These are phyloP conservation scores for Discostella stelligeroides DNA, from an alignment of 108 stramenopile genomes.

Conservation along the genomic window DNA sequence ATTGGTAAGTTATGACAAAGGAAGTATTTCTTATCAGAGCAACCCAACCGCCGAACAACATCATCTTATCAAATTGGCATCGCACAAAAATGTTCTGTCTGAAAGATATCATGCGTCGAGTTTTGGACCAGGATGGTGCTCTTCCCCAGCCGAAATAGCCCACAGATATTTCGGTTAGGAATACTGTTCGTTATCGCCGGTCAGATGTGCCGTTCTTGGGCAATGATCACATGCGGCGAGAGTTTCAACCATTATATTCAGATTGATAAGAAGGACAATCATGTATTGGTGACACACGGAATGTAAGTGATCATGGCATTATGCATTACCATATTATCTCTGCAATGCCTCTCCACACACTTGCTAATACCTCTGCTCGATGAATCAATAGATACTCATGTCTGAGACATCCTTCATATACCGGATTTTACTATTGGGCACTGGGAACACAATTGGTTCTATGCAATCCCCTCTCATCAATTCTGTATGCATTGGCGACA, in stretches of 20 bases:
- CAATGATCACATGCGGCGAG: slow-evolving; percentile 92
- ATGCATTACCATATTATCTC: background rate
- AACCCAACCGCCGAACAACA: too few species aligned
- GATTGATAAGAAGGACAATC: slow-evolving; percentile 77
- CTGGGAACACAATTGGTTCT: slow-evolving; percentile 89
- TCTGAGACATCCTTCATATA: slow-evolving; percentile 96
- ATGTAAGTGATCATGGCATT: slow-evolving; percentile 52
- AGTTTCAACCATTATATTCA: slow-evolving; percentile 97
- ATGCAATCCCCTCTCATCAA: slow-evolving; percentile 72
- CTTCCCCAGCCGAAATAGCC: slow-evolving; percentile 47
- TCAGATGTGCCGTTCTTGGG: slow-evolving; percentile 81
- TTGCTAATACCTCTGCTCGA: background rate
- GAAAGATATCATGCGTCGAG: slow-evolving; percentile 75
- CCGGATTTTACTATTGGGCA: slow-evolving; percentile 97
- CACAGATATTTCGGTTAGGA: slow-evolving; percentile 51
- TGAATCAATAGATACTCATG: slow-evolving; percentile 57
- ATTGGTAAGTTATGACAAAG: slow-evolving; percentile 51
- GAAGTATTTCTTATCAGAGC: too few species aligned
- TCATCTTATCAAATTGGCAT: slow-evolving; percentile 7
- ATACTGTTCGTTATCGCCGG: slow-evolving; percentile 68
- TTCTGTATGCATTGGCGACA: slow-evolving; percentile 68
- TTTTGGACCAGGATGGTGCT: slow-evolving; percentile 76
- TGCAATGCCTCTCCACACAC: background rate
- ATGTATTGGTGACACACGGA: slow-evolving; percentile 88
- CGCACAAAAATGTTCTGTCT: background rate